Percentiles rank a stretch among this genome's conserved stretches.
phyloP scores from a whole-genome alignment of 2,329 filamentous ascomycete species.

The Aspergillus pseudoglaucus region DNA sequence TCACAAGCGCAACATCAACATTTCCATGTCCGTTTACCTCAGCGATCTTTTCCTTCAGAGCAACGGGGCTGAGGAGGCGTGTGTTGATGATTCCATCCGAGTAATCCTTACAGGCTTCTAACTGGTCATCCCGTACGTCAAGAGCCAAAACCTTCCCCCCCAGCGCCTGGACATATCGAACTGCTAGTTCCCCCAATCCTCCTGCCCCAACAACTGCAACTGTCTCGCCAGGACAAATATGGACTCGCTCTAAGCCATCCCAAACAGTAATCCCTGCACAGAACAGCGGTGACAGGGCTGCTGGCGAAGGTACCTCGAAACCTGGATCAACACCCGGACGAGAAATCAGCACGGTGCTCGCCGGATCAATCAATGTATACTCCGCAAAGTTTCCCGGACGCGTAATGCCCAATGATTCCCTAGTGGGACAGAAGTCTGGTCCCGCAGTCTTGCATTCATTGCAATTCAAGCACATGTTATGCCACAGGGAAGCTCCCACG shows the following conservation, averaged over 20 bases:
- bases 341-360: constrained; percentile 36
- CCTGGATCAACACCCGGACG: constrained; percentile 29
- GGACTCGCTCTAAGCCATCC: constrained; percentile 5
- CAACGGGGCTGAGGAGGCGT: background rate
- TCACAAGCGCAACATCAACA: constrained; percentile 9
- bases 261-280: constrained; percentile 45
- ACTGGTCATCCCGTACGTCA: constrained; percentile 11
- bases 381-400: constrained; percentile 44
- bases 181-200: constrained; percentile 20
- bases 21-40: background rate
- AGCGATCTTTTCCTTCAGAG: background rate
- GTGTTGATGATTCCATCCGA: constrained; percentile 6
- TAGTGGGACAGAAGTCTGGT: constrained; percentile 16
- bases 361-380: constrained; percentile 43
- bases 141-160: constrained; percentile 19
- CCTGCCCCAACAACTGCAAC: constrained; percentile 14
- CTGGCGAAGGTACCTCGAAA: constrained; percentile 11
- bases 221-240: constrained; percentile 9
- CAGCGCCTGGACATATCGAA: constrained; percentile 20
- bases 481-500: constrained; percentile 44
- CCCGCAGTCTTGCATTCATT: constrained; percentile 39
- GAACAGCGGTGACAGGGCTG: constrained; percentile 36
- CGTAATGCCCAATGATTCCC: constrained; percentile 35
- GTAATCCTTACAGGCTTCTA: constrained; percentile 1
- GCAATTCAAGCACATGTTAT: constrained; percentile 43